These are phyloP conservation scores for Carallia pectinifolia DNA, from an alignment of 345 rosid genomes.

Conservation along the genomic window DNA sequence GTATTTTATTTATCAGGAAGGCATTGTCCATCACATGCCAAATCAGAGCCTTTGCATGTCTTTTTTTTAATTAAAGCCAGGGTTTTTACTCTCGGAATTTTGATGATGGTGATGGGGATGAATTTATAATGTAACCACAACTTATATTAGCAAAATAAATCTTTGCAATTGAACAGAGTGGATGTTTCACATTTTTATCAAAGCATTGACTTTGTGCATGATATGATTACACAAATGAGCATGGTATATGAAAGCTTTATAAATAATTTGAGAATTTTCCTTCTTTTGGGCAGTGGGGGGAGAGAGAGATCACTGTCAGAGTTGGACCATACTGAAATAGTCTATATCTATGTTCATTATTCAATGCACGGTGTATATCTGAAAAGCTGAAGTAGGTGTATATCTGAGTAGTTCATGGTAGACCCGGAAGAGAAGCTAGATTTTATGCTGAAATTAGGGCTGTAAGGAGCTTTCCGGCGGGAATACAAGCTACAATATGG, in stretches of 20 bases:
- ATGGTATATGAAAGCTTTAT: background rate
- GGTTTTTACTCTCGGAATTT: too few species aligned
- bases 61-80: background rate
- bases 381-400: background rate
- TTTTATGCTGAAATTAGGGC: constrained; percentile 32
- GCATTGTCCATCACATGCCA: background rate
- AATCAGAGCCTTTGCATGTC: background rate
- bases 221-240: background rate
- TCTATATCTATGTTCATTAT: constrained; percentile 12
- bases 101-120: background rate
- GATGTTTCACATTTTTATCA: background rate
- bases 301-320: constrained; percentile 1
- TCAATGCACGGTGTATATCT: constrained; percentile 4
- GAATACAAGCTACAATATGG: constrained; percentile 39
- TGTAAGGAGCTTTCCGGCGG: constrained; percentile 20
- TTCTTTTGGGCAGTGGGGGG: background rate
- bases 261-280: background rate
- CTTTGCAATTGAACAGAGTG: background rate
- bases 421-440: background rate
- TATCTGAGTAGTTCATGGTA: constrained; percentile 6
- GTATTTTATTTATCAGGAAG: too few species aligned
- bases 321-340: background rate
- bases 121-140: background rate
- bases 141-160: background rate
- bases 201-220: background rate